Evolutionary conservation across 2,329 filamentous ascomycete species (phyloP).

Genomic region (Podosphaera xanthii): DNA sequence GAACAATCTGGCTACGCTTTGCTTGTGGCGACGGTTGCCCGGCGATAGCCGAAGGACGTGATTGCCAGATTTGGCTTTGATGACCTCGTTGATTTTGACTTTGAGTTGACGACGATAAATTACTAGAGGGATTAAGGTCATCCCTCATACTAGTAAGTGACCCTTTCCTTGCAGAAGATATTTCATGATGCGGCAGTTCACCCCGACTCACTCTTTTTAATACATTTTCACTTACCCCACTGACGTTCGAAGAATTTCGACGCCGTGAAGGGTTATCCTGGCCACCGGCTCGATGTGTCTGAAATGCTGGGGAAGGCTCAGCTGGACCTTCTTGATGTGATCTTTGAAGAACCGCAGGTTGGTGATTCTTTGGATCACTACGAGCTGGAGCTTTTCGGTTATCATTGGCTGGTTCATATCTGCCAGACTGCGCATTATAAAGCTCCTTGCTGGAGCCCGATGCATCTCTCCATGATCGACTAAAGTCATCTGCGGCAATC

Average conservation of each 20-base stretch:
- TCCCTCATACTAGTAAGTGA: conserved; percentile 29
- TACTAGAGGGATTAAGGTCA: conserved; percentile 25
- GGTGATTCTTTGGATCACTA: conserved; percentile 41
- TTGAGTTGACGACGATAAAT: conserved; percentile 16
- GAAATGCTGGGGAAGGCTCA: conserved; percentile 71
- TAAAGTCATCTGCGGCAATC: conserved; percentile 87
- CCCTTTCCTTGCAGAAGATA: conserved; percentile 22
- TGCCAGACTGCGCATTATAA: conserved; percentile 85
- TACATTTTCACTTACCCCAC: conserved; percentile 56
- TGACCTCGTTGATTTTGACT: conserved; percentile 10
- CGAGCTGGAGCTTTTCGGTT: conserved; percentile 45
- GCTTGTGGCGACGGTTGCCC: conserved; percentile 17
- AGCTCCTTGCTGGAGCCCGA: conserved; percentile 47
- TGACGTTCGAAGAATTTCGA: conserved; percentile 76
- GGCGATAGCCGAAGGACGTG: conserved; percentile 17
- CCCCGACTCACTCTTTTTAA: conserved; percentile 20
- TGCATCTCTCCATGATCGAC: conserved; percentile 64
- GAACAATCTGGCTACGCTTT: conserved; percentile 14
- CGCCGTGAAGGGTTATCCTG: conserved; percentile 52
- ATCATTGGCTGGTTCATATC: conserved; percentile 72
- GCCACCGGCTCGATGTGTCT: conserved; percentile 44
- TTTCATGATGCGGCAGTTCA: conserved; percentile 15
- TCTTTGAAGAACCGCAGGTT: conserved; percentile 61
- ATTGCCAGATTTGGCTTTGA: conserved; percentile 19
- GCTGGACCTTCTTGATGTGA: conserved; percentile 45